Conservation (phyloP, 164 flowering plant genomes). For the Protea cynaroides region DNA sequence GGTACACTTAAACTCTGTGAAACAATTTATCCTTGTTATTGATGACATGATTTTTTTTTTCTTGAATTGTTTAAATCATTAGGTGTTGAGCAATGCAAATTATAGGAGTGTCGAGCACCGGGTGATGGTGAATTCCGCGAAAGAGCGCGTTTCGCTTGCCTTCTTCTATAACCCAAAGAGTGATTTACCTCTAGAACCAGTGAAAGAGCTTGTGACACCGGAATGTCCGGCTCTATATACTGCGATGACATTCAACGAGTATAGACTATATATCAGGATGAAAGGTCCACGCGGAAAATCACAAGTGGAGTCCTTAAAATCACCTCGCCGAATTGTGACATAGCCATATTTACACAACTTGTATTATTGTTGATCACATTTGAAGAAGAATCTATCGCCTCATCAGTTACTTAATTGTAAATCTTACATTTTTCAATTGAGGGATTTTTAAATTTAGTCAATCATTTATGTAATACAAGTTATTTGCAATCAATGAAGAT, state of each 20-base stretch:
- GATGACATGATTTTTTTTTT: no score
- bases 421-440: no score
- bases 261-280: conserved; percentile 54
- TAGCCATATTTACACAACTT: no score
- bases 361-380: no score
- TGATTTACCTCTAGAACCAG: conserved; percentile 44
- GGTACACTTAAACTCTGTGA: no score
- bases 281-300: conserved; percentile 63
- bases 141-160: conserved; percentile 65
- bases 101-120: conserved; percentile 84
- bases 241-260: conserved; percentile 57
- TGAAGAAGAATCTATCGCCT: no score
- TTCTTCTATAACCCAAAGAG: conserved; percentile 73
- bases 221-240: conserved; percentile 40
- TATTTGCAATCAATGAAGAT: no score
- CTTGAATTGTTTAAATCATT: background rate
- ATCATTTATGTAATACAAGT: no score
- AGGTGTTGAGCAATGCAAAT: conserved; percentile 66
- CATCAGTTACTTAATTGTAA: no score
- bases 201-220: conserved; percentile 39
- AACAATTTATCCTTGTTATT: no score
- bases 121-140: conserved; percentile 44
- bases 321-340: no score
- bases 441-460: no score
- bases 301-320: conserved; percentile 53